Evolutionary conservation across 208 protist genomes (phyloP), one percentile per base, ranked within the genome.

Genomic region (Wallacemonas sp.): DNA sequence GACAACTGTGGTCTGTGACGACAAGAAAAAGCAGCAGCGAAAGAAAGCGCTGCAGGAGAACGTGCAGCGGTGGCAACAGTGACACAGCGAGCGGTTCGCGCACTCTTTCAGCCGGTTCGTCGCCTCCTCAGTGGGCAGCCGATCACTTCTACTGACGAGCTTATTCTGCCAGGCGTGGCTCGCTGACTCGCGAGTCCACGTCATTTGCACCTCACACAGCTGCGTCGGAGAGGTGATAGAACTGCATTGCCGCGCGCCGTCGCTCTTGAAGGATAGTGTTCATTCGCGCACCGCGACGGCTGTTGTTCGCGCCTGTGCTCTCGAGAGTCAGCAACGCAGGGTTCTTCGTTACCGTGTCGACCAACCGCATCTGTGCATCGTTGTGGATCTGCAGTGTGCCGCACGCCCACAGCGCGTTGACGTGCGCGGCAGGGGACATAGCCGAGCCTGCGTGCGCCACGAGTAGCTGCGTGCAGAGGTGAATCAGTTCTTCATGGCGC

Each of bases 401-500:
- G 46, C 78, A 93, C 0, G 87, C 85, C 87, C 87, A 96, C 22
- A 96, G 63, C 3, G 78, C 75, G 63, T 92, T 76, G 21, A 92
- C 73, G 37, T 80, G 68, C 15, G 78, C 73, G 0, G 63, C 58
- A 5, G 78, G 55, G 15, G 74, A 55, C 61, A 92, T 73, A 36
- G 83, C 76, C 3, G 22, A 66, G 15, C 50, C 74, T 0, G 72
- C 39, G 70, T 88, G 72, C 4, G 74, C 73, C 0, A 77, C 70
- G 26, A 93, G 77, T 21, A 94, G 24, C 60, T 88, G 76, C 15
- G 73, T 85, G 65, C 85, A 91, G 1, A 81, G 60, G 50, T 89
- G 84, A 19, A 90, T 80, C 34, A 96, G 82, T 71, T 93, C 87
- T 57, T 96, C 91, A 45, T 88, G 83, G 50, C 73, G 76, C 68